Evolutionary conservation across 495 filamentous ascomycete genomes (phyloP), one percentile per base, ranked within the genome.

Genomic region (Aspergillus bertholletiae): DNA sequence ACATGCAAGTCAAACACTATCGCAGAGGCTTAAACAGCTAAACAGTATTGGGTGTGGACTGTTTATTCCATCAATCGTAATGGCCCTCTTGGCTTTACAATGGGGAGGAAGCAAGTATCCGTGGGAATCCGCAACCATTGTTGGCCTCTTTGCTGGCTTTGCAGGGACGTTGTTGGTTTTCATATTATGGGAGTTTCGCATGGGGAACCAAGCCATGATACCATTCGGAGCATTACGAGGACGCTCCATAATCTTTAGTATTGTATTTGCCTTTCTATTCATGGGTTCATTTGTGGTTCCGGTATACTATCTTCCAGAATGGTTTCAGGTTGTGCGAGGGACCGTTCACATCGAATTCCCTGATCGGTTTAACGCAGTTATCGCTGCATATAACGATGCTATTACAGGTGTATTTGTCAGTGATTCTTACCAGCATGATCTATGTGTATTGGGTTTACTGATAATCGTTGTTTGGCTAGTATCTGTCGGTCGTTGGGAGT

Each of bases 71-170:
- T 59, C 62, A 6, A 73, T 84, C 24, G 63, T 84, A 24, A 81
- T 75, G 52, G 65, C 84, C n/a, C 60, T 85, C 1, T 72, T 86
- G 2, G 83, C 82, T 9, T 68, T 86, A 12, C 76, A 85, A 58
- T 86, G 80, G 80, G 84, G 81, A 12, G 84, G 83, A 9, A 66
- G 68, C 17, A 81, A 84, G 54, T 48, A 51, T 41, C 18, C 69
- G 7, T 86, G 83, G 84, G 58, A 57, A 30, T 74, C 71, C 51
- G 71, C 63, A 4, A 75, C 75, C 6, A 76, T 84, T 54, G 80
- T 85, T 39, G 75, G 67, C 4, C 69, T 85, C 9, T 66, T 84
- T 15, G 66, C 76, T 7, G 61, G 83, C 22, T 73, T 75, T 43
- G 77, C 60, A 2, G 17, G 80, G 1, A 54, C 80, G 0, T 56